These are phyloP conservation scores for Cordyceps fumosorosea DNA, from an alignment of 2,329 filamentous ascomycete genomes.

Conservation along the genomic window DNA sequence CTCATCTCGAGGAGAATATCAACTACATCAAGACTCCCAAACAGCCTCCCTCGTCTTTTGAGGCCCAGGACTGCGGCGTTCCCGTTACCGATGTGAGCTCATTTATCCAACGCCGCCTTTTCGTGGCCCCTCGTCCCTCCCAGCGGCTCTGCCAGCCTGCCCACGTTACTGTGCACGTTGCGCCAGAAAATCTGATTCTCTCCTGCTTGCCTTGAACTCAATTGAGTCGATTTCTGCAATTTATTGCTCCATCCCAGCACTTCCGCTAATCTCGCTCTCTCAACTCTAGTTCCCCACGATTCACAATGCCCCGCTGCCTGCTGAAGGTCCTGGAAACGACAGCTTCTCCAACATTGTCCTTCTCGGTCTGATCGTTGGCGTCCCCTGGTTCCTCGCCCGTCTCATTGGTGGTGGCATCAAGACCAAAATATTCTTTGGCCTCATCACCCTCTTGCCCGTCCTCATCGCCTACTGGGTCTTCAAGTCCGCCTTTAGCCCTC, in stretches of 20 bases:
- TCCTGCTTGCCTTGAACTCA: not conserved
- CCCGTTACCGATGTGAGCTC: conserved; percentile 35
- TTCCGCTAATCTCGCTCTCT: not conserved
- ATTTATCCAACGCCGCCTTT: conserved; percentile 20
- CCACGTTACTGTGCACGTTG: not conserved
- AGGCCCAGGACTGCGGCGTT: conserved; percentile 56
- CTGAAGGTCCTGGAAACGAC: conserved; percentile 77
- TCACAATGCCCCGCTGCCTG: conserved; percentile 89
- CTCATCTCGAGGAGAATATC: conserved; percentile 12
- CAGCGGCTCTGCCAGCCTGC: not conserved
- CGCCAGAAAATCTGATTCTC: not conserved
- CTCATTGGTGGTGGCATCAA: conserved; percentile 85
- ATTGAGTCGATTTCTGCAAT: not conserved
- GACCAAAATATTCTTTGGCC: conserved; percentile 76
- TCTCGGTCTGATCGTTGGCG: conserved; percentile 58
- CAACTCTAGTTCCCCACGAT: conserved; percentile 53
- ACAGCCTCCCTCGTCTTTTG: conserved; percentile 50
- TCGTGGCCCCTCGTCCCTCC: not conserved
- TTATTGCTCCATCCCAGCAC: not conserved
- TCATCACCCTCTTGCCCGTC: conserved; percentile 73
- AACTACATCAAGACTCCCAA: conserved; percentile 33
- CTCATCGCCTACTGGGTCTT: conserved; percentile 77
- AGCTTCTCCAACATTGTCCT: conserved; percentile 81
- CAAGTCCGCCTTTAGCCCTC: conserved; percentile 72
- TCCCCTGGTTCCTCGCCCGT: conserved; percentile 77